Evolutionary conservation across 148 eudicot genomes (phyloP).

Genomic region (Rhododendron molle): DNA sequence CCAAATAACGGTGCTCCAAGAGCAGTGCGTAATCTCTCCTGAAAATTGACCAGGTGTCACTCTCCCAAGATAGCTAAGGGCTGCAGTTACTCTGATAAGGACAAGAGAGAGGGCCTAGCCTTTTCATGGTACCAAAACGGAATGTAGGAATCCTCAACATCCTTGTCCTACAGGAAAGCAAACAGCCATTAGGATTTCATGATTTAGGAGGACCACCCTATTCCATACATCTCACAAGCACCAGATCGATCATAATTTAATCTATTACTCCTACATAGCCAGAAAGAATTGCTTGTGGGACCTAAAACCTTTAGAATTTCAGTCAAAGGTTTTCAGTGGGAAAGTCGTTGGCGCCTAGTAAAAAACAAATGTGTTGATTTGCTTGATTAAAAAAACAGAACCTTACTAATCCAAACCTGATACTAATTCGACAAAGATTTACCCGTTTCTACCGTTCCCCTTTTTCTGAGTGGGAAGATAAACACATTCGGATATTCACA

Average conservation of each 20-base stretch:
- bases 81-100: conserved; percentile 11
- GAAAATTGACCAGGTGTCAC: not conserved
- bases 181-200: not conserved
- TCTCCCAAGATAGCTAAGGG: conserved; percentile 1
- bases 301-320: not conserved
- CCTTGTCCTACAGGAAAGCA: conserved; percentile 4
- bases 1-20: not conserved
- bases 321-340: not conserved
- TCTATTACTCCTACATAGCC: not conserved
- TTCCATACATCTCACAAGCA: not conserved
- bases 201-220: not conserved
- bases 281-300: not conserved
- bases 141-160: conserved; percentile 1
- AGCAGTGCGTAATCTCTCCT: not conserved
- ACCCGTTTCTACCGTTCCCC: not conserved
- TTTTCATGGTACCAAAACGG: conserved; percentile 14
- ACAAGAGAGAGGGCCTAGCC: conserved; percentile 10
- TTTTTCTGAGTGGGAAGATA: not conserved
- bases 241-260: not conserved
- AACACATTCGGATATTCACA: not conserved
- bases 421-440: not conserved
- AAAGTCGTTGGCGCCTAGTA: not conserved
- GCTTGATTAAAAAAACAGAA: not conserved
- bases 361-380: not conserved
- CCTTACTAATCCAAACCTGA: not conserved